Evolutionary conservation across 169 alveolate genomes (phyloP), one percentile per base, ranked within the genome.

Genomic region (Plasmodium gaboni): DNA sequence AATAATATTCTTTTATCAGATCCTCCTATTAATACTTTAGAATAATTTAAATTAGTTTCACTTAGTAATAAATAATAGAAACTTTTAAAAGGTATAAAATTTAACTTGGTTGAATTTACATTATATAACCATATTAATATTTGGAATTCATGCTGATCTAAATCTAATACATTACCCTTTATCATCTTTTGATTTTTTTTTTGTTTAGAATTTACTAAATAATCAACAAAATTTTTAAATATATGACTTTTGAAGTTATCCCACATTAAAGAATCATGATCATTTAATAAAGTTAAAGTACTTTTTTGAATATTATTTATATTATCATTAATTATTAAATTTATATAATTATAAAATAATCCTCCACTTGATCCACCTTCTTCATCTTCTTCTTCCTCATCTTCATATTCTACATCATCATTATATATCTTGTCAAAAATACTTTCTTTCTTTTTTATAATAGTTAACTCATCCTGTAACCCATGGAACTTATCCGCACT

Each of bases 221-320:
- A 86, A 71, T 86, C 92, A 13, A 71, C 78, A 71, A 86, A 86
- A 38, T 69, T 71, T 19, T 86, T 61, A 67, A 86, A 86, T 60
- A 86, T 86, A 38, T 46, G 70, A 69, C 76, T 71, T 86, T 86
- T 86, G 59, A 86, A 86, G 24, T 67, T 86, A 19, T 86, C 92
- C 92, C 92, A 86, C 87, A 86, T 86, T 60, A 50, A 70, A 2
- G 87, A 86, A 86, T 86, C 92, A 70, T 86, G 87, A 71, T 71
- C 87, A 61, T 86, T 86, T 65, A 86, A 72, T 60, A 71, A 13
- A n/a, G 92, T 70, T 70, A 86, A 86, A 2, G 92, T 71, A 32
- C 74, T 71, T 67, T 86, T 86, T 38, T 86, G 92, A 48, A 86
- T 86, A 26, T 86, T 64, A 53, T 86, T 86, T 59, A 86, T 86